These are phyloP conservation scores for Bipolaris zeicola DNA, from an alignment of 2,329 filamentous ascomycete species.

Conservation along the genomic window DNA sequence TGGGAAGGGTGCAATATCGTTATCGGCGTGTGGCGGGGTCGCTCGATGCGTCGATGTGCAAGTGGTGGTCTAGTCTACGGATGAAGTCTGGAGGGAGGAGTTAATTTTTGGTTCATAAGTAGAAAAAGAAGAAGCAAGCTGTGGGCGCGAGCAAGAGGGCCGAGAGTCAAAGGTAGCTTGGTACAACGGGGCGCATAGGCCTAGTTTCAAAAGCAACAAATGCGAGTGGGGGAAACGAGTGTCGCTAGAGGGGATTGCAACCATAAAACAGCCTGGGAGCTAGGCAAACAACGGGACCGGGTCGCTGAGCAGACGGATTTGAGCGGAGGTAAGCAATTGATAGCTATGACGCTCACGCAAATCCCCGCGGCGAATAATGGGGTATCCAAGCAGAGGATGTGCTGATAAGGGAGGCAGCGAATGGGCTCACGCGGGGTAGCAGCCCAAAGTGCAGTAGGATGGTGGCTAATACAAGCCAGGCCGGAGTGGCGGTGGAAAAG, in stretches of 20 bases:
- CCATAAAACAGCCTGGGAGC: conserved; percentile 17
- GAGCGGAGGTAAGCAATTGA: conserved; percentile 23
- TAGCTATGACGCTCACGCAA: conserved; percentile 32
- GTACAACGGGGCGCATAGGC: conserved; percentile 7
- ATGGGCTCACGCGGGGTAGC: conserved; percentile 41
- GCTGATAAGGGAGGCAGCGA: conserved; percentile 45
- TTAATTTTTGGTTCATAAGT: conserved; percentile 21
- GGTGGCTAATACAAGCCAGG: conserved; percentile 32
- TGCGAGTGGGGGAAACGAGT: conserved; percentile 12
- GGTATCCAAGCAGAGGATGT: conserved; percentile 26
- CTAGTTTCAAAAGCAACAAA: conserved; percentile 30
- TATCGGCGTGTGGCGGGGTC: conserved; percentile 29
- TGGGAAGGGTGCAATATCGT: conserved; percentile 24
- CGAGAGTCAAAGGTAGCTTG: background rate
- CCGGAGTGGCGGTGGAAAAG: conserved; percentile 24
- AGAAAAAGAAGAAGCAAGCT: background rate
- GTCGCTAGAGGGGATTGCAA: conserved; percentile 13
- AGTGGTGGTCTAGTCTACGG: conserved; percentile 31
- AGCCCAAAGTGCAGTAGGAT: conserved; percentile 12
- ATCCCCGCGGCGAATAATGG: conserved; percentile 32
- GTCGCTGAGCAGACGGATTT: conserved; percentile 28
- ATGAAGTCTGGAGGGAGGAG: conserved; percentile 16
- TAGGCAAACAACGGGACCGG: conserved; percentile 19
- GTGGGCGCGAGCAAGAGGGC: background rate
- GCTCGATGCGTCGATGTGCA: conserved; percentile 32